These are phyloP conservation scores for Fragilariopsis cylindrus DNA, from an alignment of 108 stramenopile genomes.

Conservation along the genomic window DNA sequence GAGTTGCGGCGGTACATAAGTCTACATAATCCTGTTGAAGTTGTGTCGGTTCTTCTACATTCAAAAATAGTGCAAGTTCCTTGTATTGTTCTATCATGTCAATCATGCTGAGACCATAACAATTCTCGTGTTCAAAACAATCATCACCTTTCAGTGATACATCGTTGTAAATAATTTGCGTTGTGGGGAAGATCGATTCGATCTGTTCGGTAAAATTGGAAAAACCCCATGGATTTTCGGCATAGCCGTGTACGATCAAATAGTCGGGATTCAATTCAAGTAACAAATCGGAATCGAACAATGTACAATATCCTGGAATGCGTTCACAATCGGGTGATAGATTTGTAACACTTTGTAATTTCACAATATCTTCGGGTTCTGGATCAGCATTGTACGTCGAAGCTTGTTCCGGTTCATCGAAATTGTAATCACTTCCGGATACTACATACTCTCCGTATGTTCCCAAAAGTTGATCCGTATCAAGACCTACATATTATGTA, in stretches of 20 bases:
- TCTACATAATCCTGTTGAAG: constrained; percentile 5
- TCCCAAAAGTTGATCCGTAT: constrained; percentile 23
- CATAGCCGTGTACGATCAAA: constrained; percentile 1
- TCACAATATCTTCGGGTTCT: constrained; percentile 8
- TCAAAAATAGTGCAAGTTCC: constrained; percentile 3
- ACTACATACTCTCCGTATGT: constrained; percentile 19
- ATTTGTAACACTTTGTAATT: not conserved
- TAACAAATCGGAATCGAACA: not conserved
- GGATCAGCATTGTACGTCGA: constrained; percentile 12
- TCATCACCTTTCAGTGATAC: not conserved
- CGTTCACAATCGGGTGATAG: constrained; percentile 3
- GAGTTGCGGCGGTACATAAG: constrained; percentile 4
- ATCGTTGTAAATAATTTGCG: not conserved
- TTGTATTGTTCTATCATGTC: constrained; percentile 16
- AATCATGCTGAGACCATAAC: constrained; percentile 11
- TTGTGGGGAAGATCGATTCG: not conserved
- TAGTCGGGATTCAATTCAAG: constrained; percentile 8
- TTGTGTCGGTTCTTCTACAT: not conserved
- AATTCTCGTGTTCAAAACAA: not conserved
- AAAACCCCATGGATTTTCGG: constrained; percentile 5
- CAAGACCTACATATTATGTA: constrained; percentile 3
- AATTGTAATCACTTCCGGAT: constrained; percentile 14
- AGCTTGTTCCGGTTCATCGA: not conserved
- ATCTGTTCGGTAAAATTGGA: not conserved
- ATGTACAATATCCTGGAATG: not conserved